A percentile compares a stretch with the other conserved stretches of the same genome.
These are phyloP conservation scores for Talaromyces stipitatus DNA, from an alignment of 495 filamentous ascomycete species.

Conservation along the genomic window DNA sequence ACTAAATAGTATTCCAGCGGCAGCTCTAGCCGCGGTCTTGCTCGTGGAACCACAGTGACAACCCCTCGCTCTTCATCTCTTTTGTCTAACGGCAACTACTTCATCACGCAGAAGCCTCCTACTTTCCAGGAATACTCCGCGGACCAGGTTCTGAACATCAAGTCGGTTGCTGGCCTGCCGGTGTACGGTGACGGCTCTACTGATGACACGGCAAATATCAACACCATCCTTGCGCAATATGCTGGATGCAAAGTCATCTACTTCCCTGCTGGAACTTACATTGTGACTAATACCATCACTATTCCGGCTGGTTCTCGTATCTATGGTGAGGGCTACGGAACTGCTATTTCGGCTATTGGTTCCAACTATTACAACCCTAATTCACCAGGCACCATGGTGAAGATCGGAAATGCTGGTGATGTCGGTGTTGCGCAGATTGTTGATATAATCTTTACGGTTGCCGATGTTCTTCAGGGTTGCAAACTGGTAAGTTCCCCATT, in stretches of 20 bases:
- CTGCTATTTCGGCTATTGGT: constrained; percentile 43
- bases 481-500: constrained; percentile 27
- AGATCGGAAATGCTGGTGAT: constrained; percentile 48
- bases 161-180: constrained; percentile 25
- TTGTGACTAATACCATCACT: constrained; percentile 48
- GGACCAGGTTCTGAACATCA: constrained; percentile 44
- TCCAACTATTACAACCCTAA: constrained; percentile 41
- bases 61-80: constrained; percentile 17
- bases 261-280: constrained; percentile 55
- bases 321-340: constrained; percentile 45
- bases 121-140: constrained; percentile 43
- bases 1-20: constrained; percentile 13
- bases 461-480: constrained; percentile 41
- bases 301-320: constrained; percentile 48
- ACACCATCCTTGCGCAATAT: constrained; percentile 41
- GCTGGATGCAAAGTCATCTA: constrained; percentile 46
- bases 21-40: constrained; percentile 6
- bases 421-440: constrained; percentile 51
- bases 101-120: constrained; percentile 26
- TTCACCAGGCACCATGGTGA: constrained; percentile 48
- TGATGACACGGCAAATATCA: constrained; percentile 42
- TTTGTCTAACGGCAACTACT: constrained; percentile 16
- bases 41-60: constrained; percentile 8
- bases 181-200: constrained; percentile 35
- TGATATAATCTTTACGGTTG: constrained; percentile 48